Evolutionary conservation across 768 basidiomycete genomes (phyloP), one percentile per base, ranked within the genome.

Genomic region (Coprinellus micaceus): DNA sequence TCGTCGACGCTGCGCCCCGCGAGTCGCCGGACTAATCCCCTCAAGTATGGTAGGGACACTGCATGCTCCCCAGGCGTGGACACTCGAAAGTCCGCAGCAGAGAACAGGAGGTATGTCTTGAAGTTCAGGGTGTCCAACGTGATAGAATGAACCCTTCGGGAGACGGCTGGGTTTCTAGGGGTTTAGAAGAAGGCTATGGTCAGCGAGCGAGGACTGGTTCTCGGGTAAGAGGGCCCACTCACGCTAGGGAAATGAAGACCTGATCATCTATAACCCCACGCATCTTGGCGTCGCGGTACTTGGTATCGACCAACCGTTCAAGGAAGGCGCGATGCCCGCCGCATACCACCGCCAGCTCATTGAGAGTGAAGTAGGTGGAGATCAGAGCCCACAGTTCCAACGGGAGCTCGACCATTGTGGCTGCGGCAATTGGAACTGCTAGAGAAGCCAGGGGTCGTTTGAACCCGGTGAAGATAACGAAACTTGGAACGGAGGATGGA

Each of bases 341-440:
- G 15, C 58, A 56, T 5, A 64, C 45, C 2, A 24, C 47, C 21
- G 28, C 46, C 13, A 60, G 37, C 25, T 65, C 59, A 13, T 54
- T 24, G 0, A 49, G 6, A 17, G 59, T 30, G 11, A 64, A 39
- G 30, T 62, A 63, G 19, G 28, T 53, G 17, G 52, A 39, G 44
- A 61, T 63, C 52, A 57, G 53, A 15, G 54, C 52, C 63, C 60
- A 67, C 24, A 61, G 44, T 49, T 68, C 62, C 37, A 63, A 66
- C 15, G 62, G 63, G 19, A 64, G n/a, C 22, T 58, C 25, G n/a
- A 24, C 6, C 49, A 51, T 51, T 30, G 17, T 33, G 19, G 15
- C 22, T 17, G 33, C n/a, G n/a, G 19, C 7, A 43, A 43, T 43
- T 15, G n/a, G n/a, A n/a, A n/a, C n/a, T n/a, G n/a, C n/a, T n/a